Evolutionary conservation across 352 stramenopile species (phyloP).

Genomic region (Phytophthora sp.): DNA sequence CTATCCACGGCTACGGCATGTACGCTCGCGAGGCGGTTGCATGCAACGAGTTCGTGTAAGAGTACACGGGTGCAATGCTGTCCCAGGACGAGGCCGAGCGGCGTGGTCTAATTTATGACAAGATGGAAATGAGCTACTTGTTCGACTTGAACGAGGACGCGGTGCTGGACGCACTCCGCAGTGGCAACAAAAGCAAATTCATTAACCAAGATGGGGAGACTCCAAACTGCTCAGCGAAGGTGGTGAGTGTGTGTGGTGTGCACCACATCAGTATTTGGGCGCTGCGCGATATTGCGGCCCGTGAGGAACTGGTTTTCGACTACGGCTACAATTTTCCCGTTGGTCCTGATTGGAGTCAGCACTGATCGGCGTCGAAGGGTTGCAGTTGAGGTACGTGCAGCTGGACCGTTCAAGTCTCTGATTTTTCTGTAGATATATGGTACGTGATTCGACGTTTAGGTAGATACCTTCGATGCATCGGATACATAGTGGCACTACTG

Average conservation of each 20-base stretch:
- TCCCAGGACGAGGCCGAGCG: slow-evolving; percentile 68
- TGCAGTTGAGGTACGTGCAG: slow-evolving; percentile 19
- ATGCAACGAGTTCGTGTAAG: slow-evolving; percentile 62
- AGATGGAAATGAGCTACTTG: slow-evolving; percentile 81
- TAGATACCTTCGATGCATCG: not conserved
- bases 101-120: slow-evolving; percentile 82
- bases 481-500: not conserved
- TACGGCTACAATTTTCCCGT: slow-evolving; percentile 65
- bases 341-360: slow-evolving; percentile 62
- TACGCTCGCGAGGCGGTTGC: slow-evolving; percentile 51
- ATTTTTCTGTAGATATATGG: not conserved
- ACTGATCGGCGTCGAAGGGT: not conserved
- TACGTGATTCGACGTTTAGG: not conserved
- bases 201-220: slow-evolving; percentile 71
- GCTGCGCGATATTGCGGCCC: slow-evolving; percentile 68
- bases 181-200: slow-evolving; percentile 93
- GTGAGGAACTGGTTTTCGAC: slow-evolving; percentile 73
- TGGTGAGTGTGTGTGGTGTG: slow-evolving; percentile 85
- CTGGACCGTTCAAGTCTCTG: not conserved
- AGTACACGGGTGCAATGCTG: slow-evolving; percentile 63
- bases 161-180: slow-evolving; percentile 86
- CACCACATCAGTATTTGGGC: slow-evolving; percentile 92
- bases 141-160: slow-evolving; percentile 93
- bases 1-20: slow-evolving; percentile 58
- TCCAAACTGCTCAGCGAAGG: slow-evolving; percentile 79